Conservation (phyloP, 2,329 filamentous ascomycete genomes). For the Daldinia eschscholtzii region DNA sequence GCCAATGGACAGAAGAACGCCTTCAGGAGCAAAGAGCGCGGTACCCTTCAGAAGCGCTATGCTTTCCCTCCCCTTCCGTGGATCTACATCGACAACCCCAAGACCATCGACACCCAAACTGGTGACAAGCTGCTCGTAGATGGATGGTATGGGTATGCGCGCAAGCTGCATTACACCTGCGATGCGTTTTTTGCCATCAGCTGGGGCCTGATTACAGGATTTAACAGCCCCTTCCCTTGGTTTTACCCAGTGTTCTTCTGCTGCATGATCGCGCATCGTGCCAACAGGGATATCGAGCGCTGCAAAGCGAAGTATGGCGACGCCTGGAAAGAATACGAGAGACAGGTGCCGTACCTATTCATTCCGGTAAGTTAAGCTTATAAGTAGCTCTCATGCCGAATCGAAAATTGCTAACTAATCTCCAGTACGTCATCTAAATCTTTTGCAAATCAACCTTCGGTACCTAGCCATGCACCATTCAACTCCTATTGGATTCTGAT, state of each 20-base stretch:
- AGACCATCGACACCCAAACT: conserved; percentile 77
- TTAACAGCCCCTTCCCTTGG: conserved; percentile 83
- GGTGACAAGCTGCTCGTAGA: conserved; percentile 85
- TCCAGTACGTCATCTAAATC: conserved; percentile 34
- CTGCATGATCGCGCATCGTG: conserved; percentile 83
- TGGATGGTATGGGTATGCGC: conserved; percentile 84
- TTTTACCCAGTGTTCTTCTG: conserved; percentile 88
- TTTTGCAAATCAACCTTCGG: not conserved
- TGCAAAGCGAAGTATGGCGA: conserved; percentile 85
- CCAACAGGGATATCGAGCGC: conserved; percentile 78
- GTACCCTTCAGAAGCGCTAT: conserved; percentile 76
- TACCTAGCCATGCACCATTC: not conserved
- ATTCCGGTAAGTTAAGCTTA: conserved; percentile 61
- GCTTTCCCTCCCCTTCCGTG: conserved; percentile 93
- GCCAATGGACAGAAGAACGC: conserved; percentile 95
- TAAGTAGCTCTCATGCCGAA: not conserved
- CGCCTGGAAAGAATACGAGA: conserved; percentile 85
- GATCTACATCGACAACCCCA: conserved; percentile 84
- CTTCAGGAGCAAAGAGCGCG: conserved; percentile 84
- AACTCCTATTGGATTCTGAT: conserved; percentile 7
- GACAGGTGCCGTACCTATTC: conserved; percentile 83
- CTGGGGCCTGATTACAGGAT: conserved; percentile 66
- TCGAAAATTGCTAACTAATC: not conserved
- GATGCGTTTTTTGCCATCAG: conserved; percentile 64
- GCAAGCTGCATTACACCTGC: conserved; percentile 70